These are phyloP conservation scores for Komagataella phaffii DNA, from an alignment of 805 yeast genomes.

Conservation along the genomic window DNA sequence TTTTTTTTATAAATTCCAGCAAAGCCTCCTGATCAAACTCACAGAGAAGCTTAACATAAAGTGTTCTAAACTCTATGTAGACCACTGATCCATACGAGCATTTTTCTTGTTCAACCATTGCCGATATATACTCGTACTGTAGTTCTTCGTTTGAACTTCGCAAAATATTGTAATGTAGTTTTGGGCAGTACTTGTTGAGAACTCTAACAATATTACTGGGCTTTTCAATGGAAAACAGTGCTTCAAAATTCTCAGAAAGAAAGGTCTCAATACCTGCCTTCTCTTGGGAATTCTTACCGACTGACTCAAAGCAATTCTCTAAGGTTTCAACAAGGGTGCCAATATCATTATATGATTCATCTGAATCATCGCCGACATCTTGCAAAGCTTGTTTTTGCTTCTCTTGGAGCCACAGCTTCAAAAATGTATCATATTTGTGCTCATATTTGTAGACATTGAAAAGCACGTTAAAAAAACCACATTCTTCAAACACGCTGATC, in stretches of 20 bases:
- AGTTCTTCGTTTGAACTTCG: slow-evolving; percentile 13
- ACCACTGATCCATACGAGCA: neutral
- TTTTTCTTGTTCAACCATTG: slow-evolving; percentile 10
- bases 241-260: slow-evolving; percentile 15
- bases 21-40: slow-evolving; percentile 8
- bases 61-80: slow-evolving; percentile 5
- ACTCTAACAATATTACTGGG: slow-evolving; percentile 20
- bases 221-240: slow-evolving; percentile 15
- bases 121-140: slow-evolving; percentile 19
- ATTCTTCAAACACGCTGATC: slow-evolving; percentile 35
- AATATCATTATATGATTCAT: neutral
- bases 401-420: slow-evolving; percentile 12
- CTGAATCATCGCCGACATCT: neutral
- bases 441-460: slow-evolving; percentile 42
- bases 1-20: neutral
- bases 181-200: slow-evolving; percentile 22
- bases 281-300: slow-evolving; percentile 6
- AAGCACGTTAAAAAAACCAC: slow-evolving; percentile 45
- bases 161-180: slow-evolving; percentile 24
- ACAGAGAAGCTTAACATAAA: slow-evolving; percentile 15
- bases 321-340: slow-evolving; percentile 5
- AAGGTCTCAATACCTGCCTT: slow-evolving; percentile 11
- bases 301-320: slow-evolving; percentile 10
- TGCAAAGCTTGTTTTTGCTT: slow-evolving; percentile 1
- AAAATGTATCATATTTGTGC: slow-evolving; percentile 36